phyloP scores from a whole-genome alignment of 1,139 yeast genomes.

The Debaryomyces sp. region DNA sequence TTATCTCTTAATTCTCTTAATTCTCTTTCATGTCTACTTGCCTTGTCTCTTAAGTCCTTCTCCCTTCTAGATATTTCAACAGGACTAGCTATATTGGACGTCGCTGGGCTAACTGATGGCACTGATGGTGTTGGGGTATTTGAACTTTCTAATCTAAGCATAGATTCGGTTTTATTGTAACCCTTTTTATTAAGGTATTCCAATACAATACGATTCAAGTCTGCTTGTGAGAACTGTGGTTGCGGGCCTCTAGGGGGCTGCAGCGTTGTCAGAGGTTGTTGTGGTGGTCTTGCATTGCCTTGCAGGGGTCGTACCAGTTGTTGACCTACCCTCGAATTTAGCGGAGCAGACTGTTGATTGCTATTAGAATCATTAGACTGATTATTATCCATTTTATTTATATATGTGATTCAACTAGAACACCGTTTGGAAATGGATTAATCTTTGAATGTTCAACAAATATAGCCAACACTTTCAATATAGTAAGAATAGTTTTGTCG shows the following conservation, averaged over 20 bases:
- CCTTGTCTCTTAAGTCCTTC: slow-evolving; percentile 30
- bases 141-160: slow-evolving; percentile 85
- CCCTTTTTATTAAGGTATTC: slow-evolving; percentile 95
- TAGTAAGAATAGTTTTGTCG: slow-evolving; percentile 2
- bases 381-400: slow-evolving; percentile 11
- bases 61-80: slow-evolving; percentile 31
- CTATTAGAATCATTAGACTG: slow-evolving; percentile 11
- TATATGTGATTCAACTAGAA: neutral
- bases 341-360: slow-evolving; percentile 4
- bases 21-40: slow-evolving; percentile 36
- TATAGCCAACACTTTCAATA: neutral
- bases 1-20: slow-evolving; percentile 45
- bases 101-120: slow-evolving; percentile 49
- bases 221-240: slow-evolving; percentile 64
- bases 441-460: neutral
- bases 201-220: slow-evolving; percentile 83
- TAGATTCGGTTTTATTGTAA: slow-evolving; percentile 90
- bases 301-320: slow-evolving; percentile 10
- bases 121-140: slow-evolving; percentile 64
- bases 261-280: slow-evolving; percentile 13
- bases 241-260: slow-evolving; percentile 22
- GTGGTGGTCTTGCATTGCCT: slow-evolving; percentile 10
- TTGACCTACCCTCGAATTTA: slow-evolving; percentile 3
- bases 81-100: slow-evolving; percentile 46
- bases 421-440: neutral